phyloP scores from a whole-genome alignment of 2,329 filamentous ascomycete species.

The Stachybotrys echinatus region DNA sequence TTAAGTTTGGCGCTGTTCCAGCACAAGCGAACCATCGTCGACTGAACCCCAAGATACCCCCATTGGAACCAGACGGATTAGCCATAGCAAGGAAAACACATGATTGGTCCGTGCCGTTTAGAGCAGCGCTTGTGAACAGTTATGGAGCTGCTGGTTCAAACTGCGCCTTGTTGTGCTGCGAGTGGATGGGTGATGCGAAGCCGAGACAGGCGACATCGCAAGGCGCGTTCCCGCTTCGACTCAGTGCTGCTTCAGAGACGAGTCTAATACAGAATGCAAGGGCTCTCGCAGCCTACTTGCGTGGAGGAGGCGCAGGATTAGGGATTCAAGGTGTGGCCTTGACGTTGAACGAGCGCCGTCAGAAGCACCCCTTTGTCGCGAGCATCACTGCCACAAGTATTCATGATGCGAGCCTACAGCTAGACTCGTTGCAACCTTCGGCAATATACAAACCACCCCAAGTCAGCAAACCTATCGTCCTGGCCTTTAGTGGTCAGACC shows the following conservation, averaged over 20 bases:
- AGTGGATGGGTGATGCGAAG: background rate
- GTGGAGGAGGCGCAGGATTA: constrained; percentile 17
- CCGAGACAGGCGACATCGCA: too few relatives aligned
- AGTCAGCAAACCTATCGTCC: background rate
- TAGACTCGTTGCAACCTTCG: background rate
- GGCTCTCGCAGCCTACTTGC: background rate
- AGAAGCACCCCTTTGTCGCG: background rate
- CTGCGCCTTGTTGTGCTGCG: constrained; percentile 10
- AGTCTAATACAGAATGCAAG: background rate
- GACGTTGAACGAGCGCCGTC: constrained; percentile 15
- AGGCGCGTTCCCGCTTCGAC: background rate
- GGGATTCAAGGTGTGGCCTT: constrained; percentile 23
- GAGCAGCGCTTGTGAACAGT: constrained; percentile 25
- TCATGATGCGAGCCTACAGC: background rate
- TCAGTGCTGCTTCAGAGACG: background rate
- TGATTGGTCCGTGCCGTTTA: constrained; percentile 13
- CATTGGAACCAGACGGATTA: constrained; percentile 9
- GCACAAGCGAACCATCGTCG: constrained; percentile 16
- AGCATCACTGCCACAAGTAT: background rate
- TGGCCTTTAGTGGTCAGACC: background rate
- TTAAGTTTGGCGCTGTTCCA: constrained; percentile 16
- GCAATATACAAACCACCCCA: background rate
- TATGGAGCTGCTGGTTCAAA: constrained; percentile 25
- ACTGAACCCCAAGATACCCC: constrained; percentile 22
- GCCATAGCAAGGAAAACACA: constrained; percentile 2